Conservation (phyloP, 768 basidiomycete species). For the Pholiota molesta region DNA sequence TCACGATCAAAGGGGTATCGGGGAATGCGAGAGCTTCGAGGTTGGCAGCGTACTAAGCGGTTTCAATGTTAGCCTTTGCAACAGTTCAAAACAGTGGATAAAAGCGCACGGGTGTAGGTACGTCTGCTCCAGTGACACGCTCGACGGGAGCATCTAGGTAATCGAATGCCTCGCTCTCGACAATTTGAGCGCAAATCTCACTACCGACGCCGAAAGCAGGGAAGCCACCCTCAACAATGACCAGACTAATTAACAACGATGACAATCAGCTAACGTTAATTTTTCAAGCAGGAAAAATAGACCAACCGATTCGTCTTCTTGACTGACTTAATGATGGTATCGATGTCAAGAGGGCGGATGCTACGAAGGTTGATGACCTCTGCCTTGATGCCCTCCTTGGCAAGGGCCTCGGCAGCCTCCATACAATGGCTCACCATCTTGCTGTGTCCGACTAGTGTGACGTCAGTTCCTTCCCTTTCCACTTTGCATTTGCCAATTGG, state of each 20-base stretch:
- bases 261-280: not conserved
- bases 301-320: slow-evolving; percentile 97
- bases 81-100: not conserved
- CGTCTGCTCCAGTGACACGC: slow-evolving; percentile 95
- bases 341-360: slow-evolving; percentile 96
- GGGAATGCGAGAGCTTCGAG: slow-evolving; percentile 95
- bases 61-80: slow-evolving; percentile 1
- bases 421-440: slow-evolving; percentile 96
- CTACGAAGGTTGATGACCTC: slow-evolving; percentile 97
- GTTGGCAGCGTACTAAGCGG: slow-evolving; percentile 79
- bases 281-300: not conserved
- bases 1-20: slow-evolving; percentile 85
- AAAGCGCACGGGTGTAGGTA: slow-evolving; percentile 79
- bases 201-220: slow-evolving; percentile 98
- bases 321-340: slow-evolving; percentile 94
- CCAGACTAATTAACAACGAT: slow-evolving; percentile 52
- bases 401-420: slow-evolving; percentile 91
- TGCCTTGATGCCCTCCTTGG: slow-evolving; percentile 96
- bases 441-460: slow-evolving; percentile 97
- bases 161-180: slow-evolving; percentile 97
- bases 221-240: slow-evolving; percentile 98
- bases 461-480: slow-evolving; percentile 88
- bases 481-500: slow-evolving; percentile 98
- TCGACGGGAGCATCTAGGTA: slow-evolving; percentile 98
- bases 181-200: slow-evolving; percentile 96